Conservation (phyloP, 345 rosid genomes). For the Moringa oleifera region DNA sequence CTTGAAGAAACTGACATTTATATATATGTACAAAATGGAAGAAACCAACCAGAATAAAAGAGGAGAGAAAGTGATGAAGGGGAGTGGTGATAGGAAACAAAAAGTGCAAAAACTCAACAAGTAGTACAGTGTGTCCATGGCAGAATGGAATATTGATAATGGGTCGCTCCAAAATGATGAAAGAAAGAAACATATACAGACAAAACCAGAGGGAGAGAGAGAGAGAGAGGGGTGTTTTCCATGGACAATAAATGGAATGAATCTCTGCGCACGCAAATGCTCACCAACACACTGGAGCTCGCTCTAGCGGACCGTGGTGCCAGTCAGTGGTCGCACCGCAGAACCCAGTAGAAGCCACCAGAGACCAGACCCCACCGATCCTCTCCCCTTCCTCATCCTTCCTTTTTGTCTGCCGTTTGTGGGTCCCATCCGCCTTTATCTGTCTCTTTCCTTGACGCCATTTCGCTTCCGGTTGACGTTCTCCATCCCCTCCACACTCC, state of each 20-base stretch:
- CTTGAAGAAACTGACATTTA: no score
- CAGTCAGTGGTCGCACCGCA: slow-evolving; percentile 12
- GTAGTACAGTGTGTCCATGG: no score
- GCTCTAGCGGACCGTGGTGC: neutral
- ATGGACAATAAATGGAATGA: slow-evolving; percentile 15
- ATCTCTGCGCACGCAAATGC: slow-evolving; percentile 18
- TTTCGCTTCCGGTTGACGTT: slow-evolving; percentile 1
- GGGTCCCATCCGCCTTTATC: no score
- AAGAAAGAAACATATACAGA: neutral
- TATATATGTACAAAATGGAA: no score
- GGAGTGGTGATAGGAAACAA: no score
- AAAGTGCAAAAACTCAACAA: no score
- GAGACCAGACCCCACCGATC: neutral
- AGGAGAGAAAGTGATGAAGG: no score
- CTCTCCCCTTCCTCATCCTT: neutral
- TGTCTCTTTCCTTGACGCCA: neutral
- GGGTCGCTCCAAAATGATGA: neutral
- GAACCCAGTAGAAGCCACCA: neutral
- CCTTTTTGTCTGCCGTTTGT: slow-evolving; percentile 16
- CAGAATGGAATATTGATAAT: neutral
- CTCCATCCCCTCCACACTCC: neutral
- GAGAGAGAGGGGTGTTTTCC: neutral
- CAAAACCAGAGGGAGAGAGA: neutral
- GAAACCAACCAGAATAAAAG: no score
- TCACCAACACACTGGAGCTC: slow-evolving; percentile 17